phyloP scores from a whole-genome alignment of 2,329 filamentous ascomycete genomes.

The Myriangium duriaei region DNA sequence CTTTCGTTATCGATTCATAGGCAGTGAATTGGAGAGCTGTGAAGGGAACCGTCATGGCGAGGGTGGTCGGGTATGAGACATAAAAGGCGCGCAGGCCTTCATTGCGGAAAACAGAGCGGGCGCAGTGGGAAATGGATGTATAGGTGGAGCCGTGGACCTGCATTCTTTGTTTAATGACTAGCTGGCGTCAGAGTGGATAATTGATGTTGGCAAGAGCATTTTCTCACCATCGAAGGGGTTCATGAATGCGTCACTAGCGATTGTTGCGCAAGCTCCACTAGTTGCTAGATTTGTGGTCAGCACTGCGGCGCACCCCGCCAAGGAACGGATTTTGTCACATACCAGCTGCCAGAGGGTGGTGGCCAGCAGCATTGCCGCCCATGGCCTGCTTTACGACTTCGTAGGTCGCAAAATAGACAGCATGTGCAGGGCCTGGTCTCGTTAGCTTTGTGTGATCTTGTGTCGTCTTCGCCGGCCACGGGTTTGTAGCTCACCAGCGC shows the following conservation, averaged over 20 bases:
- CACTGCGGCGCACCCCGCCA: conserved; percentile 1
- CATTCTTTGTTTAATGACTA: conserved; percentile 99
- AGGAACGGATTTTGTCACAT: conserved; percentile 20
- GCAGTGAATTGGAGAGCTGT: conserved; percentile 94
- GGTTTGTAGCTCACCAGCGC: conserved; percentile 53
- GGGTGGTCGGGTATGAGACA: conserved; percentile 92
- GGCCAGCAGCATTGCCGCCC: conserved; percentile 79
- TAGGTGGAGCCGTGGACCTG: conserved; percentile 95
- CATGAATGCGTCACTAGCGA: conserved; percentile 96
- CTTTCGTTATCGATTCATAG: conserved; percentile 90
- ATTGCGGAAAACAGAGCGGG: conserved; percentile 69
- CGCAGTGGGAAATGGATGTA: conserved; percentile 75
- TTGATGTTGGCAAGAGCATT: neutral
- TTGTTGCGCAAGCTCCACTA: conserved; percentile 88
- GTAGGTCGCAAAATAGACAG: conserved; percentile 96
- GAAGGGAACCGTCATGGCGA: conserved; percentile 98
- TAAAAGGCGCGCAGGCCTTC: conserved; percentile 92
- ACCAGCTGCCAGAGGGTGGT: conserved; percentile 91
- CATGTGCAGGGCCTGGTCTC: conserved; percentile 73
- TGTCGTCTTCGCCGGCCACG: conserved; percentile 2
- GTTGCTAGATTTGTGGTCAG: conserved; percentile 46
- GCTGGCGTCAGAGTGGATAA: conserved; percentile 4
- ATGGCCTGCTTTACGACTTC: conserved; percentile 94
- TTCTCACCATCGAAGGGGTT: conserved; percentile 89
- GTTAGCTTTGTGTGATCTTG: conserved; percentile 17